A percentile compares a stretch with the other conserved stretches of the same genome.
Conservation (phyloP, 1,139 yeast genomes). For the Hemisphaericaspora xylofermentans region DNA sequence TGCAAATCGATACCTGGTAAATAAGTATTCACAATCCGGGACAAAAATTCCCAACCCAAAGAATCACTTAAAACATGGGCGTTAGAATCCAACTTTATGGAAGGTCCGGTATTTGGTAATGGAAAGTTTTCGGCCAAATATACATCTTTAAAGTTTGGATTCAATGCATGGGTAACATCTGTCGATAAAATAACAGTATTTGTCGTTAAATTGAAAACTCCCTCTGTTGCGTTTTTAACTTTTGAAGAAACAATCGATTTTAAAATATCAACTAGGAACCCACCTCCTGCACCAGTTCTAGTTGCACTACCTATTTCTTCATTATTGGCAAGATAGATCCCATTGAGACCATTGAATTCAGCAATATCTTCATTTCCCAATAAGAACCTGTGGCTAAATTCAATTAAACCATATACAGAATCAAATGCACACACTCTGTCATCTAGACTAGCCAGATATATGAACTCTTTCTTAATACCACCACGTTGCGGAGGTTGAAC, state of each 20-base stretch:
- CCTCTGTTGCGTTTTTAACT: constrained; percentile 17
- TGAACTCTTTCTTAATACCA: constrained; percentile 59
- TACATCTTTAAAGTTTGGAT: constrained; percentile 60
- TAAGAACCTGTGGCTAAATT: constrained; percentile 23
- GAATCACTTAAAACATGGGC: constrained; percentile 82
- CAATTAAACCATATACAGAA: constrained; percentile 53
- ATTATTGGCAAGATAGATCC: constrained; percentile 56
- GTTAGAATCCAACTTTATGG: constrained; percentile 71
- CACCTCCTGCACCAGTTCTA: constrained; percentile 60
- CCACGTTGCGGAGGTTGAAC: constrained; percentile 63
- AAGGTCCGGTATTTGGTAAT: constrained; percentile 71
- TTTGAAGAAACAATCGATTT: constrained; percentile 8
- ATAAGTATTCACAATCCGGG: constrained; percentile 54
- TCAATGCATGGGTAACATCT: constrained; percentile 63
- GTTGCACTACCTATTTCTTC: constrained; percentile 65
- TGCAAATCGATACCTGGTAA: constrained; percentile 63
- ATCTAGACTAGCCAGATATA: constrained; percentile 65
- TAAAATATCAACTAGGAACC: constrained; percentile 27
- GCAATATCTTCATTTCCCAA: constrained; percentile 19
- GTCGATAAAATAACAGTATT: constrained; percentile 62
- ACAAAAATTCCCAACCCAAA: constrained; percentile 63
- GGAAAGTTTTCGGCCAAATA: constrained; percentile 78
- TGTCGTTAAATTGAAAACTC: constrained; percentile 31
- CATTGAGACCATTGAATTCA: constrained; percentile 39
- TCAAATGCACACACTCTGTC: constrained; percentile 66